Evolutionary conservation across 176 grass and related monocot genomes (phyloP).

Genomic region (Cenchrus americanus): DNA sequence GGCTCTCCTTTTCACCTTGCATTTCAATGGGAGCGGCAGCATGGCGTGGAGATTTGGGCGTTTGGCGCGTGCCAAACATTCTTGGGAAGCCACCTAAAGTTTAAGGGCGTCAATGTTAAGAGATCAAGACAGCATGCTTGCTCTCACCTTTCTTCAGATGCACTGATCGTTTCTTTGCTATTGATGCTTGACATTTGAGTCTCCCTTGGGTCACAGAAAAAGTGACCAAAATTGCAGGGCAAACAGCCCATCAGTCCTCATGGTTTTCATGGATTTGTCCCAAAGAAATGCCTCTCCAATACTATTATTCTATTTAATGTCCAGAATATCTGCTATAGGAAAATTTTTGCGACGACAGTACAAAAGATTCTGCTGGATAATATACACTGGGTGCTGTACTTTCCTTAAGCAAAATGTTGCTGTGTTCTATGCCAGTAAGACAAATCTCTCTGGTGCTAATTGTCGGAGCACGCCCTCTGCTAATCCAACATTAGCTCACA

Average conservation of each 20-base stretch:
- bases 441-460: conserved; percentile 32
- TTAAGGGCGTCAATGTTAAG: conserved; percentile 46
- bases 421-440: conserved; percentile 7
- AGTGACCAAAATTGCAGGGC: neutral
- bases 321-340: neutral
- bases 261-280: neutral
- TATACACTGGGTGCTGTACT: conserved; percentile 23
- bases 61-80: conserved; percentile 44
- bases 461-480: neutral
- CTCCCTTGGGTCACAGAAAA: neutral
- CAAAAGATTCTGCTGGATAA: conserved; percentile 31
- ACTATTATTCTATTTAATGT: neutral
- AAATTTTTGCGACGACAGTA: neutral
- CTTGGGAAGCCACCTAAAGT: conserved; percentile 45
- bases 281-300: neutral
- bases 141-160: conserved; percentile 30
- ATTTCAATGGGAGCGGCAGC: neutral
- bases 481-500: conserved; percentile 10
- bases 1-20: conserved; percentile 9
- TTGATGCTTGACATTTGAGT: neutral
- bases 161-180: conserved; percentile 23
- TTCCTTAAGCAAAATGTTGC: neutral
- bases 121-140: conserved; percentile 32
- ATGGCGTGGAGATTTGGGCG: neutral
- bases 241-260: neutral